Evolutionary conservation across 768 basidiomycete species (phyloP).

Genomic region (Lentinula sp.): DNA sequence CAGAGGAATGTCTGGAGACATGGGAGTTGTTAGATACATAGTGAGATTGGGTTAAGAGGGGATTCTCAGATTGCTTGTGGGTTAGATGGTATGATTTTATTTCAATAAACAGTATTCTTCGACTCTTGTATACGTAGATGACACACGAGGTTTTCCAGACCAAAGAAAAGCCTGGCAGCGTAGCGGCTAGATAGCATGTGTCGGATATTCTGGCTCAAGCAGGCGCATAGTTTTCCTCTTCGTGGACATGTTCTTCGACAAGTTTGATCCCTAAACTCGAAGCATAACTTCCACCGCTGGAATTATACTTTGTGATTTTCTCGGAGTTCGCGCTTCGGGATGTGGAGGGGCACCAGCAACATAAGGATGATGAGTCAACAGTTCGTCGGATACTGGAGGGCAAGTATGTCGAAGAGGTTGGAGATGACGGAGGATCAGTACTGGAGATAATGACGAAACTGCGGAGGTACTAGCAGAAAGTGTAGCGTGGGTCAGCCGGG

Average conservation of each 20-base stretch:
- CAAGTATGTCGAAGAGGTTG: neutral
- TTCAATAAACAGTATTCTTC: neutral
- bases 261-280: neutral
- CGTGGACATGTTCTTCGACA: too few relatives aligned
- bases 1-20: slow-evolving; percentile 65
- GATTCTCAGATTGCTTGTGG: neutral
- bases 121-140: too few relatives aligned
- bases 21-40: neutral
- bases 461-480: neutral
- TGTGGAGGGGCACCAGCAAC: neutral
- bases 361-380: neutral
- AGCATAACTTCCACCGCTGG: neutral
- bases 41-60: neutral
- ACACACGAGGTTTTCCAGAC: too few relatives aligned
- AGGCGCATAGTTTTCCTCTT: too few relatives aligned
- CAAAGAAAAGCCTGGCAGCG: too few relatives aligned
- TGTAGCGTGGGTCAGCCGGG: neutral
- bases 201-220: too few relatives aligned
- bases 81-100: neutral
- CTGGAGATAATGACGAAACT: neutral
- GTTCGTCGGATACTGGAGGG: neutral
- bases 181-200: too few relatives aligned
- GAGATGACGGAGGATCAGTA: neutral
- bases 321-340: neutral
- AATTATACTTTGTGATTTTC: neutral